Evolutionary conservation across 2,329 filamentous ascomycete genomes (phyloP).

Genomic region (Diplodia seriata): DNA sequence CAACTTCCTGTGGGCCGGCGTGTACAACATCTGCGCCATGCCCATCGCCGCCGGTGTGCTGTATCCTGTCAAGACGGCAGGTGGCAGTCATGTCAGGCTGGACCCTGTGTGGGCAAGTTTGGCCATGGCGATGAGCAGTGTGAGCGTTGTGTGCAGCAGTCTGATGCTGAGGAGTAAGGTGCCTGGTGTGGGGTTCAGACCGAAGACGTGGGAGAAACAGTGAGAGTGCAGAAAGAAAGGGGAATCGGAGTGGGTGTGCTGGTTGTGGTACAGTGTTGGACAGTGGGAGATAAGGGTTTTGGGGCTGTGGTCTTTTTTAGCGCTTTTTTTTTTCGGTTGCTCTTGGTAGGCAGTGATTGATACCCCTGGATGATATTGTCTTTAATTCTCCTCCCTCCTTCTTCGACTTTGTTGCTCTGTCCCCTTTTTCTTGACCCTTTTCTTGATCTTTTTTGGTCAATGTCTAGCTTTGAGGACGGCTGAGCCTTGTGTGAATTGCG

Average conservation of each 20-base stretch:
- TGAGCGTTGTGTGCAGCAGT: slow-evolving; percentile 86
- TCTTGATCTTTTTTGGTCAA: not conserved
- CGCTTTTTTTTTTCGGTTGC: not conserved
- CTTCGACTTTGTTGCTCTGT: not conserved
- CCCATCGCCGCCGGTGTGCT: slow-evolving; percentile 82
- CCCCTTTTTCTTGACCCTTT: not conserved
- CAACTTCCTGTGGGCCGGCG: slow-evolving; percentile 84
- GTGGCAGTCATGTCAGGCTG: slow-evolving; percentile 65
- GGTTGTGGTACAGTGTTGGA: not conserved
- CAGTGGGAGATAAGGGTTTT: not conserved
- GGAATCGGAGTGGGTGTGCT: not conserved
- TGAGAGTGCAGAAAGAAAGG: not conserved
- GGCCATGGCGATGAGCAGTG: slow-evolving; percentile 91
- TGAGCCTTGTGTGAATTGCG: no score
- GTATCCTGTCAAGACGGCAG: slow-evolving; percentile 64
- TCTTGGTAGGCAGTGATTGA: not conserved
- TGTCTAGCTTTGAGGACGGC: no score
- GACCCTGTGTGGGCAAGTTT: slow-evolving; percentile 86
- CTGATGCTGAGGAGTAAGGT: slow-evolving; percentile 67
- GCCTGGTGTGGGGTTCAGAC: slow-evolving; percentile 54
- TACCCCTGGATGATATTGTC: not conserved
- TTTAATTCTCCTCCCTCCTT: not conserved
- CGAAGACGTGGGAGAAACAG: not conserved
- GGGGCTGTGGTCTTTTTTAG: not conserved
- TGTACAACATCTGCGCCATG: slow-evolving; percentile 81